Base-by-base conservation (phyloP, 1,284 basidiomycete species). In the Tetrapyrgos nigripes region DNA sequence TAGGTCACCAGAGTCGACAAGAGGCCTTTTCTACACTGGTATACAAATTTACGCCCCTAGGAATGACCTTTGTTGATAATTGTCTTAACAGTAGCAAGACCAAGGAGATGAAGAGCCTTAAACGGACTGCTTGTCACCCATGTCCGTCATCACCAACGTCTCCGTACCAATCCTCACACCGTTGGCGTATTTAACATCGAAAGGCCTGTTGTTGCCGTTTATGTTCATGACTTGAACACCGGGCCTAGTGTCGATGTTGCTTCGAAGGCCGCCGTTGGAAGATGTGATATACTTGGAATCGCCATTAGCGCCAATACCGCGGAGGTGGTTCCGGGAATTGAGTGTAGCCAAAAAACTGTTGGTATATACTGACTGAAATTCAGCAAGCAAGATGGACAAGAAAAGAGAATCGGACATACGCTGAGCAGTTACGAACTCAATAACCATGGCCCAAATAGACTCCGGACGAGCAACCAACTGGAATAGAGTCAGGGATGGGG, bases 261-360 rank as follows among this genome's bases (percentile, higher is more conserved):
- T 40, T 40, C 37, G 6, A 17, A 40, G 4, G 4, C 37, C 37
- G n/a, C n/a, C n/a, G n/a, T n/a, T n/a, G 4, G 37, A 40, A 40
- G 17, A 6, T 9, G 37, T 17, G 8, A 40, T 17, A 40, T 40
- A 40, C 17, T n/a, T n/a, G 17, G 37, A 40, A 17, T 40, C 37
- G 4, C 37, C 37, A n/a, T 8, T 14, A 33, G 14, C 4, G 19
- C 37, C 17, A n/a, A 40, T 40, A n/a, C 17, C 37, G 4, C 37
- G 37, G 17, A 40, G 37, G 37, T 40, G 37, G 17, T 70, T 71
- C 23, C 82, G 80, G 14, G 76, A 79, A 60, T 84, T 83, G 45
- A 83, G 73, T 2, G 78, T 80, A 2, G 79, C 80, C 23, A 83
- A 73, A 19, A 83, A 71, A 17, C 82, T 77, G 64, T 83, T 84